Evolutionary conservation across 805 yeast species (phyloP).

Genomic region (Suhomyces emberorum): DNA sequence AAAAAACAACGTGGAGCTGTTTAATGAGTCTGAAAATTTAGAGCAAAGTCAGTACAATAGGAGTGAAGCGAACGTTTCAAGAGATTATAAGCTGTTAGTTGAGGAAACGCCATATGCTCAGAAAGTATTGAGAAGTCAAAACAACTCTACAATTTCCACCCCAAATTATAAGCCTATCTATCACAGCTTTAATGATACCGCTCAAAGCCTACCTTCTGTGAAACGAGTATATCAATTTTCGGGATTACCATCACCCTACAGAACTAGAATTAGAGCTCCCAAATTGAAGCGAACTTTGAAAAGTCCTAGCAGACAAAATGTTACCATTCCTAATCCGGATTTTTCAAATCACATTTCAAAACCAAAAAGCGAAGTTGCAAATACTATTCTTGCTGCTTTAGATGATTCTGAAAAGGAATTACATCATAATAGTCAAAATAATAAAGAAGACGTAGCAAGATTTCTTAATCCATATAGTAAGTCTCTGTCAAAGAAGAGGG

Average conservation of each 20-base stretch:
- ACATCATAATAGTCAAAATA: neutral
- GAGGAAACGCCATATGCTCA: slow-evolving; percentile 28
- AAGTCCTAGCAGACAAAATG: no score
- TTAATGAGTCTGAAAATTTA: neutral
- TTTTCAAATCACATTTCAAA: no score
- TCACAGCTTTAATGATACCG: slow-evolving; percentile 28
- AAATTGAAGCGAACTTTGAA: no score
- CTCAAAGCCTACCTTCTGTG: slow-evolving; percentile 27
- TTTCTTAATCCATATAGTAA: slow-evolving; percentile 13
- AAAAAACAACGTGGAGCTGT: slow-evolving; percentile 2
- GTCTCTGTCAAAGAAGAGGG: slow-evolving; percentile 5
- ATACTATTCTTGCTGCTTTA: slow-evolving; percentile 34
- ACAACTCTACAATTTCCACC: slow-evolving; percentile 20
- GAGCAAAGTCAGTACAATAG: slow-evolving; percentile 1
- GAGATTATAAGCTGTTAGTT: slow-evolving; percentile 4
- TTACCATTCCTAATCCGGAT: no score
- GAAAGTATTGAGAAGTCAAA: slow-evolving; percentile 22
- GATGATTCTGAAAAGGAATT: slow-evolving; percentile 18
- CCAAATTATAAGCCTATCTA: slow-evolving; percentile 40
- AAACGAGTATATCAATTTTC: slow-evolving; percentile 45
- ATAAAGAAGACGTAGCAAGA: slow-evolving; percentile 4
- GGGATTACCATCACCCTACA: slow-evolving; percentile 44
- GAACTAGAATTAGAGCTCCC: slow-evolving; percentile 38
- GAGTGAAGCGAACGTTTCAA: neutral
- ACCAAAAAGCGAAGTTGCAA: slow-evolving; percentile 36